phyloP scores from a whole-genome alignment of 208 protist genomes.

The Trichomonas vaginalis region DNA sequence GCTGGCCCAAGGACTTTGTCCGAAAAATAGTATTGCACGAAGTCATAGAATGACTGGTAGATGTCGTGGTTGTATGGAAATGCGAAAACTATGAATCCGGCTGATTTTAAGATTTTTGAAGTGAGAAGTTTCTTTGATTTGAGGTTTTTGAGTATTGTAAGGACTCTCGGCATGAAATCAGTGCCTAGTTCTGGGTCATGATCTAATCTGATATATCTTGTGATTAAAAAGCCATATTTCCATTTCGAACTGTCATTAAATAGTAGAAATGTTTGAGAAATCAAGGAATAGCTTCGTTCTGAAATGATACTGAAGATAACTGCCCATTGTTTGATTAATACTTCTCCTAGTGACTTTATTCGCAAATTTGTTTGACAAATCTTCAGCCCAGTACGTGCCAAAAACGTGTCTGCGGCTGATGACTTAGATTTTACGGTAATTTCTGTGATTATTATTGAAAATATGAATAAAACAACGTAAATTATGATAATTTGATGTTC shows the following conservation, averaged over 20 bases:
- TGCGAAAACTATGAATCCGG: not conserved
- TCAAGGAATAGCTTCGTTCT: not conserved
- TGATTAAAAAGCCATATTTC: not conserved
- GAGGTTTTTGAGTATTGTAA: not conserved
- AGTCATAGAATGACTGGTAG: not conserved
- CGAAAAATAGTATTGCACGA: not conserved
- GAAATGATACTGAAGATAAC: not conserved
- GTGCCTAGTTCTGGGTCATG: not conserved
- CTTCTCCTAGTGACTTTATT: too few relatives aligned
- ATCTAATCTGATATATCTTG: not conserved
- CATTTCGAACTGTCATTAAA: not conserved
- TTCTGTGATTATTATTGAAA: too few relatives aligned
- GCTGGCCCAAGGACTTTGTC: not conserved
- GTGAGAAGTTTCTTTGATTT: not conserved
- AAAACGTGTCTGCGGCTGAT: too few relatives aligned
- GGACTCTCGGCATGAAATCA: not conserved
- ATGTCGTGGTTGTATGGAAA: not conserved
- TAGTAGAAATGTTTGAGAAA: not conserved
- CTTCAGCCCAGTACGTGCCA: too few relatives aligned
- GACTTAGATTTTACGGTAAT: too few relatives aligned
- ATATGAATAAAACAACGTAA: too few relatives aligned
- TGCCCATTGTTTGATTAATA: not conserved
- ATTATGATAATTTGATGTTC: too few relatives aligned
- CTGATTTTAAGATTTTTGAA: not conserved
- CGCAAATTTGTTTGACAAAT: too few relatives aligned